Evolutionary conservation across 345 rosid species (phyloP), one percentile per base, ranked within the genome.

Genomic region (Cardamine resedifolia): DNA sequence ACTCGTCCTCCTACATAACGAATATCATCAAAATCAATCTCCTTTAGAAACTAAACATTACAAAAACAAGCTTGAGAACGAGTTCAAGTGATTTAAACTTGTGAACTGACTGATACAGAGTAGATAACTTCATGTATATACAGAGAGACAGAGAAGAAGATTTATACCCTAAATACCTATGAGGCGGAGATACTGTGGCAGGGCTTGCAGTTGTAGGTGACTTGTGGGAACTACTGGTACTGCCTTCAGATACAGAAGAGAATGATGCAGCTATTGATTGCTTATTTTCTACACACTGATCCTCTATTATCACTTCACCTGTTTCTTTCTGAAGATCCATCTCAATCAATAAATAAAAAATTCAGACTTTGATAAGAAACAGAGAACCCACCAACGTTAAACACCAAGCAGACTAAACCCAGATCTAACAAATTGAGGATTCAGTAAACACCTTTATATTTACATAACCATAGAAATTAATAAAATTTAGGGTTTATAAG

Each of bases 271-370:
- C 85, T 0, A 81, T 81, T 77, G 81, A 81, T 82, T 94, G 97
- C 75, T 86, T 94, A 80, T 94, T 94, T 77, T 86, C 97, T 68
- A 85, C 84, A 81, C 99, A 89, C 70, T 83, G 66, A 79, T 83
- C 88, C 74, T 91, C 95, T 20, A 65, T 53, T 73, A 72, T 85
- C 39, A 70, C 75, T 77, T 87, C 88, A 75, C 70, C 83, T 86
- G 78, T 84, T 77, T 67, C 87, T 66, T 73, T 56, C 86, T 81
- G 70, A 74, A 74, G 70, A 74, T 85, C 84, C 75, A 68, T 60
- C 73, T 23, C 49, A 41, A 78, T 73, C 59, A 64, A 18, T 5
- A 79, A 66, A 41, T 39, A 27, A 58, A 23, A 79, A 74, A 83
- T 72, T 69, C 75, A 78, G 70, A 80, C 77, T 67, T 78, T 80